phyloP scores from a whole-genome alignment of 2,329 filamentous ascomycete species.

The Akanthomyces uredinophilus region DNA sequence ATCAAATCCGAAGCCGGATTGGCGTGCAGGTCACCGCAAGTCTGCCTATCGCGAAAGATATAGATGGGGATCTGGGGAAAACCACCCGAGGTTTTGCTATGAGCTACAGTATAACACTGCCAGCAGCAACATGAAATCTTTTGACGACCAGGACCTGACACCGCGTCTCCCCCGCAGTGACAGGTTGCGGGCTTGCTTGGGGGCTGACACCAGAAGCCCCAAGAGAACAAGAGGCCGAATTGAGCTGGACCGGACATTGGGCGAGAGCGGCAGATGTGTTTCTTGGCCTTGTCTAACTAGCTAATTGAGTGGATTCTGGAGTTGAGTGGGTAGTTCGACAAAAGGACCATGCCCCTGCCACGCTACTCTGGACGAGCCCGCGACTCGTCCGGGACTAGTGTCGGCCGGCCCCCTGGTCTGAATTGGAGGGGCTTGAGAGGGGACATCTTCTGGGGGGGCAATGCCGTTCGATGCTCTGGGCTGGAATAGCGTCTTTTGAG shows the following conservation, averaged over 20 bases:
- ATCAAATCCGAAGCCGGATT: conserved; percentile 9
- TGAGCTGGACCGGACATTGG: background rate
- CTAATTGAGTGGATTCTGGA: conserved; percentile 5
- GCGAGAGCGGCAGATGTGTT: conserved; percentile 5
- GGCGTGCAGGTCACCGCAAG: conserved; percentile 9
- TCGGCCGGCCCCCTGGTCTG: conserved; percentile 1
- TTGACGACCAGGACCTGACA: background rate
- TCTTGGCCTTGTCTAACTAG: background rate
- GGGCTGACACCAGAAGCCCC: background rate
- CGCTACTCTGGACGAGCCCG: conserved; percentile 5
- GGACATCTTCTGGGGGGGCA: background rate
- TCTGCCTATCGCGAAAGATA: background rate
- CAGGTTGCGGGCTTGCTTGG: background rate
- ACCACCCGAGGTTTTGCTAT: background rate
- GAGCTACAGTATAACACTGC: background rate
- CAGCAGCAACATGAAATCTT: background rate
- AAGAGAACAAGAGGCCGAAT: background rate
- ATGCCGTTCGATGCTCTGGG: background rate
- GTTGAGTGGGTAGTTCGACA: conserved; percentile 7
- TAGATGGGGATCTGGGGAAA: background rate
- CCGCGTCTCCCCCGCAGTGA: background rate
- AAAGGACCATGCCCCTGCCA: conserved; percentile 15
- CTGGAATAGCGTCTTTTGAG: background rate
- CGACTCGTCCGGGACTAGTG: conserved; percentile 8
- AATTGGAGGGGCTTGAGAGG: conserved; percentile 8